Percentiles rank a stretch among this genome's conserved stretches.
phyloP scores from a whole-genome alignment of 345 rosid genomes.

The Acer saccharum region DNA sequence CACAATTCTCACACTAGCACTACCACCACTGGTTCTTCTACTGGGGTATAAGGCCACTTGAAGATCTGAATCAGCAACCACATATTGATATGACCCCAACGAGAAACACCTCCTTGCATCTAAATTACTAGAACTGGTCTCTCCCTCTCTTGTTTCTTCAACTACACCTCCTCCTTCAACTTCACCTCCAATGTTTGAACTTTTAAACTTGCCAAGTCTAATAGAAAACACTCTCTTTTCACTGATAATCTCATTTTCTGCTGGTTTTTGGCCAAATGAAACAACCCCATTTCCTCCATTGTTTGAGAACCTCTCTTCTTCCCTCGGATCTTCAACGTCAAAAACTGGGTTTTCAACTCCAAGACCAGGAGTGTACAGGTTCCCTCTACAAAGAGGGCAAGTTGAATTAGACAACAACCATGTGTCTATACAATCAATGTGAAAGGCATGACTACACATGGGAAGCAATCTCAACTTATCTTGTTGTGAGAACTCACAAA shows the following conservation, averaged over 20 bases:
- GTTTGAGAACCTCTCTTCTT: slow-evolving; percentile 43
- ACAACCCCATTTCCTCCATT: slow-evolving; percentile 38
- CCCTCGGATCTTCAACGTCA: slow-evolving; percentile 51
- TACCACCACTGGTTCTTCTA: slow-evolving; percentile 26
- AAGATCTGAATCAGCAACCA: slow-evolving; percentile 70
- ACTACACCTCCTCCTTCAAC: slow-evolving; percentile 24
- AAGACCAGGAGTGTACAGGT: slow-evolving; percentile 55
- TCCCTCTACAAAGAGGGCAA: slow-evolving; percentile 90
- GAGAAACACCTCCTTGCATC: slow-evolving; percentile 63
- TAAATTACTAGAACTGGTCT: slow-evolving; percentile 66
- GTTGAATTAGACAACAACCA: slow-evolving; percentile 92
- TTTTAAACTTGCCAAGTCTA: slow-evolving; percentile 79
- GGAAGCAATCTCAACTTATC: slow-evolving; percentile 87
- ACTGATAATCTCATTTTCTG: slow-evolving; percentile 50
- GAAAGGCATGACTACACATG: slow-evolving; percentile 85
- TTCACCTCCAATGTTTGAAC: slow-evolving; percentile 34
- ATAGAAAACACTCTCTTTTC: slow-evolving; percentile 80
- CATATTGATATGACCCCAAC: slow-evolving; percentile 64
- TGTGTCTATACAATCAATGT: slow-evolving; percentile 85
- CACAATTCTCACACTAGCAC: slow-evolving; percentile 33
- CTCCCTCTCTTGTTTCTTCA: slow-evolving; percentile 42
- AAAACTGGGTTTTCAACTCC: slow-evolving; percentile 59
- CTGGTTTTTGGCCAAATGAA: slow-evolving; percentile 44
- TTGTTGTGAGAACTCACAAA: slow-evolving; percentile 68
- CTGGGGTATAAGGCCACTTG: slow-evolving; percentile 55